phyloP scores from a whole-genome alignment of 371 early-diverging fungal genomes.

The Mortierella sp. region DNA sequence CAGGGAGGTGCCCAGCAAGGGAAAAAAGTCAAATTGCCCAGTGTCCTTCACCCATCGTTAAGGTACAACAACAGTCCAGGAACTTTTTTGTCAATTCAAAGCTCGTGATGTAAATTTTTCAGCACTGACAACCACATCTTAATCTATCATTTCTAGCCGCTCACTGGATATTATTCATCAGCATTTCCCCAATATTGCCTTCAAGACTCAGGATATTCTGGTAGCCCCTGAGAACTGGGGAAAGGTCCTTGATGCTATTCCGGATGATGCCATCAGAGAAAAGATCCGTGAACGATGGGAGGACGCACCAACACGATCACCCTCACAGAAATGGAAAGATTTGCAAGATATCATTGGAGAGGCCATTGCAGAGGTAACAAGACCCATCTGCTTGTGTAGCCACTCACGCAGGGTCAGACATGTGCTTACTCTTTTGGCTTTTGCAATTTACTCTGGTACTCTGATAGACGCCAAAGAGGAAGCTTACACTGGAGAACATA shows the following conservation, averaged over 20 bases:
- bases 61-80: slow-evolving; percentile 51
- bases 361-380: slow-evolving; percentile 19
- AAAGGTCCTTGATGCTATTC: slow-evolving; percentile 78
- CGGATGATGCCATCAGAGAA: slow-evolving; percentile 73
- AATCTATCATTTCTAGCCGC: slow-evolving; percentile 59
- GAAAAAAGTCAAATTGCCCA: slow-evolving; percentile 75
- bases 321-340: slow-evolving; percentile 70
- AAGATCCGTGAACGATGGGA: slow-evolving; percentile 62
- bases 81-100: background rate
- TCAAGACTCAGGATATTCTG: slow-evolving; percentile 80
- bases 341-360: slow-evolving; percentile 47
- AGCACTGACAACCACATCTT: background rate
- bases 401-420: slow-evolving; percentile 12
- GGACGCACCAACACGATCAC: slow-evolving; percentile 53
- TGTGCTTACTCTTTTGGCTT: background rate
- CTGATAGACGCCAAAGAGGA: slow-evolving; percentile 23
- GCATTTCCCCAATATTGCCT: slow-evolving; percentile 74
- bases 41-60: slow-evolving; percentile 70
- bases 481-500: slow-evolving; percentile 15
- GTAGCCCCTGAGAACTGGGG: slow-evolving; percentile 69
- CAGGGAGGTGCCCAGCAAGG: slow-evolving; percentile 80
- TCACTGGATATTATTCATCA: slow-evolving; percentile 68
- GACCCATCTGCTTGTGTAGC: background rate
- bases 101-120: background rate
- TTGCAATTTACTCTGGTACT: background rate